Conservation (phyloP, 2,329 filamentous ascomycete genomes). For the Grosmannia huntii region DNA sequence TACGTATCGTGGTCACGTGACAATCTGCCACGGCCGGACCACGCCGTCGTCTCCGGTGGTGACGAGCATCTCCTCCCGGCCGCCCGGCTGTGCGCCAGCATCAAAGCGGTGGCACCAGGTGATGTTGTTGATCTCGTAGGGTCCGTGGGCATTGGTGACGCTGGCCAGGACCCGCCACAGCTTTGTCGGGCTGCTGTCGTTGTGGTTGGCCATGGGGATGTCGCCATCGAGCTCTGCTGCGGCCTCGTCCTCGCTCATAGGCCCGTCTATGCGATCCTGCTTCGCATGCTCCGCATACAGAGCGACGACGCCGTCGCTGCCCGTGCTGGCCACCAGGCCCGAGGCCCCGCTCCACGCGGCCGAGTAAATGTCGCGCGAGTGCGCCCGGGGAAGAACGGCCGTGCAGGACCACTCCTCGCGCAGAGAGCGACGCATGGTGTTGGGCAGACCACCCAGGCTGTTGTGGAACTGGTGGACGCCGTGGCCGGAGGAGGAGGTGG, state of each 20-base stretch:
- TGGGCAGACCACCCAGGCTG: slow-evolving; percentile 57
- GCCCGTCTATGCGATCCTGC: not conserved
- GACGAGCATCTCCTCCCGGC: slow-evolving; percentile 69
- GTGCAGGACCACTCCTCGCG: slow-evolving; percentile 80
- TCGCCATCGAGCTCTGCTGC: slow-evolving; percentile 9
- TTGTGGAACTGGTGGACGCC: slow-evolving; percentile 20
- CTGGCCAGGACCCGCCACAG: slow-evolving; percentile 62
- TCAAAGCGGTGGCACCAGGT: slow-evolving; percentile 77
- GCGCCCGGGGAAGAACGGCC: slow-evolving; percentile 57
- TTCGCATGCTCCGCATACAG: slow-evolving; percentile 66
- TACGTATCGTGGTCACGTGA: not conserved
- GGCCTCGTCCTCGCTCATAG: slow-evolving; percentile 3
- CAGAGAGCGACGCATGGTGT: slow-evolving; percentile 67
- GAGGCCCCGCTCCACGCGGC: slow-evolving; percentile 69
- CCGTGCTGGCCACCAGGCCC: slow-evolving; percentile 74
- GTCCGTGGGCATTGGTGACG: slow-evolving; percentile 67
- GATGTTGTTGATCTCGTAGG: slow-evolving; percentile 89
- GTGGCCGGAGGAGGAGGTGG: slow-evolving; percentile 4
- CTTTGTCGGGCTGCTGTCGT: not conserved
- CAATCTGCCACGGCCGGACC: slow-evolving; percentile 63
- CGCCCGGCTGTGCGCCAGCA: slow-evolving; percentile 38
- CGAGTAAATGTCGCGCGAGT: slow-evolving; percentile 74
- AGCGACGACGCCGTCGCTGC: slow-evolving; percentile 72
- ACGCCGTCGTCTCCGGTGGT: slow-evolving; percentile 88
- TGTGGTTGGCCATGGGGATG: slow-evolving; percentile 4